These are phyloP conservation scores for Fusarium phyllophilum DNA, from an alignment of 2,329 filamentous ascomycete genomes.

Conservation along the genomic window DNA sequence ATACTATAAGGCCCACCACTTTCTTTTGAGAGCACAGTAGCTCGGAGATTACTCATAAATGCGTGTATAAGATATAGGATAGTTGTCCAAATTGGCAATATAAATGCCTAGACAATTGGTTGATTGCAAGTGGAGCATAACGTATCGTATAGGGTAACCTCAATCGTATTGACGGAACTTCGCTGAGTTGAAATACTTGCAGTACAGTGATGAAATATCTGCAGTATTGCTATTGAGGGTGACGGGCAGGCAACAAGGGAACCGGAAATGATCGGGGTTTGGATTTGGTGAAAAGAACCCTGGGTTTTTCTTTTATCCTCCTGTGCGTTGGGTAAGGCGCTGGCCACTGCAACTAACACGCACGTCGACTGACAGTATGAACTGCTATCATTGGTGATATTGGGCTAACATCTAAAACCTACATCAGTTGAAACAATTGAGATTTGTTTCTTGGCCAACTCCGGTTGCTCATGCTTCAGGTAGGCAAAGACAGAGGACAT, in stretches of 20 bases:
- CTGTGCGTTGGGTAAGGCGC: neutral
- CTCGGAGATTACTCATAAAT: constrained; percentile 51
- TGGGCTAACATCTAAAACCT: neutral
- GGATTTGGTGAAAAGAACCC: neutral
- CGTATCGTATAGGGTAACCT: constrained; percentile 2
- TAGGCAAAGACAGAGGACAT: neutral
- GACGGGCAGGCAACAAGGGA: too few species aligned
- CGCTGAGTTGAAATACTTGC: neutral
- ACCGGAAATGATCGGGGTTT: neutral
- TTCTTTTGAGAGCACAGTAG: constrained; percentile 61
- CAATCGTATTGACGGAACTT: neutral
- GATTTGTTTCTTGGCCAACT: neutral
- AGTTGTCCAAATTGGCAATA: constrained; percentile 49
- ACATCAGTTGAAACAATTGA: neutral
- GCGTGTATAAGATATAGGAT: constrained; percentile 49
- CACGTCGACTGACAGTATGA: neutral
- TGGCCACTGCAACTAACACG: neutral
- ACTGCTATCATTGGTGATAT: neutral
- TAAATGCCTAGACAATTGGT: neutral
- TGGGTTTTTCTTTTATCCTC: neutral
- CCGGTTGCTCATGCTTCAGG: neutral
- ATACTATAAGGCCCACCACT: constrained; percentile 64
- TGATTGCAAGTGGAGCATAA: neutral
- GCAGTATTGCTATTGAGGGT: neutral
- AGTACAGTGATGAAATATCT: neutral